Percentiles rank a stretch among this genome's conserved stretches.
Conservation (phyloP, 1,284 basidiomycete species). For the Macrocystidia cucumis region DNA sequence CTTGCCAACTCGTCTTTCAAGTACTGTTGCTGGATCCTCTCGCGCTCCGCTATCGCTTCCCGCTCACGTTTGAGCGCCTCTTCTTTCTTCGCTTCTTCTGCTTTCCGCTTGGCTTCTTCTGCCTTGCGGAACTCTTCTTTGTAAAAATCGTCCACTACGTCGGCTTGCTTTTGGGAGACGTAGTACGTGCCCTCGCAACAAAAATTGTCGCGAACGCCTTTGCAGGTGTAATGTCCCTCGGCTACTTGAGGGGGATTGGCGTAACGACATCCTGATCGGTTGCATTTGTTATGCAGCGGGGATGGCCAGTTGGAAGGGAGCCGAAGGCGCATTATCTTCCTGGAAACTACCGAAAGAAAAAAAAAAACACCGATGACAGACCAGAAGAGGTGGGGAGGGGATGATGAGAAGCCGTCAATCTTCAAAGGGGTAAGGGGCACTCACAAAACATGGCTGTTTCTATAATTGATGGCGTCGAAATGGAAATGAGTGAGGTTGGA, state of each 20-base stretch:
- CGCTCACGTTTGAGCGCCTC: conserved; percentile 1
- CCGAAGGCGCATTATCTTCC: conserved; percentile 17
- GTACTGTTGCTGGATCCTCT: too few relatives aligned
- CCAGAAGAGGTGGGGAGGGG: too few relatives aligned
- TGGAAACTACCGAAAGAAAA: conserved; percentile 13
- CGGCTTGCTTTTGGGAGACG: conserved; percentile 15
- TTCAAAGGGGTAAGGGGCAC: neutral
- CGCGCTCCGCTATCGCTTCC: too few relatives aligned
- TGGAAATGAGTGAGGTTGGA: too few relatives aligned
- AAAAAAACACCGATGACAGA: too few relatives aligned
- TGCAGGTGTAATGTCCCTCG: conserved; percentile 25
- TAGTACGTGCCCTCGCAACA: conserved; percentile 28
- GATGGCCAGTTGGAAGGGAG: conserved; percentile 30
- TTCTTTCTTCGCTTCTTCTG: neutral
- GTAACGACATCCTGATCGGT: conserved; percentile 19
- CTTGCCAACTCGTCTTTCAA: conserved; percentile 1
- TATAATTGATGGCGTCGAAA: neutral
- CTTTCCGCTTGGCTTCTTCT: conserved; percentile 2
- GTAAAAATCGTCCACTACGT: neutral
- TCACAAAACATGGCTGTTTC: neutral
- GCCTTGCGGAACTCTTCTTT: neutral
- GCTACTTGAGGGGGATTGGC: conserved; percentile 26
- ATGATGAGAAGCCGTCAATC: neutral
- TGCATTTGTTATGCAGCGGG: conserved; percentile 30
- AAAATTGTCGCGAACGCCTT: conserved; percentile 13